phyloP scores from a whole-genome alignment of 2,329 filamentous ascomycete species.

The Trichoderma endophyticum region DNA sequence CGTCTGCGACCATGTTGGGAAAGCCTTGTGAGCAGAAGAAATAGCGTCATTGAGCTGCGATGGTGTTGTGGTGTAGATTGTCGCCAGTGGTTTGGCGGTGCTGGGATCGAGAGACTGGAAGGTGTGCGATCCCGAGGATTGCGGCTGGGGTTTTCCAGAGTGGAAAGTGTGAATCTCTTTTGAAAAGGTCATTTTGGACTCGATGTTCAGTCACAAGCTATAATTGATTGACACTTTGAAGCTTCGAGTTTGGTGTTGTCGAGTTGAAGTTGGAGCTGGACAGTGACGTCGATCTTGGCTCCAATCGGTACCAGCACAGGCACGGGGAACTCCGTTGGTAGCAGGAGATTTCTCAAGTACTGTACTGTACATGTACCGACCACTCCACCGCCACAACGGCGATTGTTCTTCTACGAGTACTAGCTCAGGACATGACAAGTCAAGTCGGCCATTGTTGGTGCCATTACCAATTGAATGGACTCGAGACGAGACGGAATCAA shows the following conservation, averaged over 20 bases:
- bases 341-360: neutral
- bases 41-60: slow-evolving; percentile 70
- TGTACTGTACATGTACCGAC: neutral
- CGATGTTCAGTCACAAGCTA: neutral
- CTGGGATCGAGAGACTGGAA: slow-evolving; percentile 75
- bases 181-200: slow-evolving; percentile 33
- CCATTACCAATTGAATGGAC: neutral
- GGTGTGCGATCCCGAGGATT: slow-evolving; percentile 55
- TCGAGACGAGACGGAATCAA: neutral
- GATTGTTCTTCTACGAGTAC: neutral
- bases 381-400: neutral
- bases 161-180: slow-evolving; percentile 64
- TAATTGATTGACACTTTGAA: neutral
- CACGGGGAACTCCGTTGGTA: neutral
- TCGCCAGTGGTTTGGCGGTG: slow-evolving; percentile 64
- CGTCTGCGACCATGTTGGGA: slow-evolving; percentile 72
- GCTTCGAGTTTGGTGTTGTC: neutral
- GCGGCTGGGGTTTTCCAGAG: slow-evolving; percentile 63
- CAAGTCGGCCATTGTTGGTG: too few species aligned
- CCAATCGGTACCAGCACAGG: neutral
- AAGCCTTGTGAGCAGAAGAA: slow-evolving; percentile 66
- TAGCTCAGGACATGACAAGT: neutral
- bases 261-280: neutral
- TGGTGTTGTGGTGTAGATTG: slow-evolving; percentile 66
- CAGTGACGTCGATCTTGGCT: slow-evolving; percentile 3